phyloP scores from a whole-genome alignment of 169 alveolate species.

The Eimeria sp. region DNA sequence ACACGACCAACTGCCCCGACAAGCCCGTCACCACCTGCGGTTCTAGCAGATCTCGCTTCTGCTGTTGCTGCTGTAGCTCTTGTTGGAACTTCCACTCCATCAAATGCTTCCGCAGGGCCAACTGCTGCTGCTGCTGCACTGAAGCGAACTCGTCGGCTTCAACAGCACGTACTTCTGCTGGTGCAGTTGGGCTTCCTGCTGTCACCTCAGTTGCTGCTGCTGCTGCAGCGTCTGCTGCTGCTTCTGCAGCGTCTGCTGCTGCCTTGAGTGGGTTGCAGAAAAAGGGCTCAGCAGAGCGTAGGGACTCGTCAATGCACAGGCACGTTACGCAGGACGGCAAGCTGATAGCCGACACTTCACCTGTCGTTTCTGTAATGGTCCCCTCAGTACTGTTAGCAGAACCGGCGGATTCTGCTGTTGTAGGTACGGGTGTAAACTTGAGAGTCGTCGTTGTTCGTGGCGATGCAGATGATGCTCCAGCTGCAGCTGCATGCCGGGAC shows the following conservation, averaged over 20 bases:
- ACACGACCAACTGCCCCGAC: slow-evolving; percentile 41
- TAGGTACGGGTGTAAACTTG: not conserved
- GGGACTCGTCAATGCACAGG: slow-evolving; percentile 51
- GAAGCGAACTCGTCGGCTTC: not conserved
- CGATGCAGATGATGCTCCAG: slow-evolving; percentile 4
- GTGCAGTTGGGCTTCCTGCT: not conserved
- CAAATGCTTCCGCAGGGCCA: slow-evolving; percentile 26
- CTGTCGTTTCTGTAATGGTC: not conserved
- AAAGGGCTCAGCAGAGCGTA: slow-evolving; percentile 33
- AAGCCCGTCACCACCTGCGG: slow-evolving; percentile 32
- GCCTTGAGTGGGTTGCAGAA: slow-evolving; percentile 17
- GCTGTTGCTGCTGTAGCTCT: slow-evolving; percentile 4
- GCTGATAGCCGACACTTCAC: not conserved
- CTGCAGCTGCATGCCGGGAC: not conserved
- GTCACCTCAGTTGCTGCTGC: not conserved
- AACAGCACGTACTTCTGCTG: not conserved
- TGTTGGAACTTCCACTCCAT: not conserved
- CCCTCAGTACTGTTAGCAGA: not conserved
- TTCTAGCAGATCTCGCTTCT: not conserved
- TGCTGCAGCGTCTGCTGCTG: not conserved
- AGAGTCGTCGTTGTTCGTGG: not conserved
- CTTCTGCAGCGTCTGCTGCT: slow-evolving; percentile 55
- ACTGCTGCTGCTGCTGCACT: not conserved
- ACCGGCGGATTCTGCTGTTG: not conserved
- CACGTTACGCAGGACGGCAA: slow-evolving; percentile 44